Percentiles rank a stretch among this genome's conserved stretches.
Evolutionary conservation across 2,329 filamentous ascomycete genomes (phyloP).

Genomic region (Colletotrichum lupini): DNA sequence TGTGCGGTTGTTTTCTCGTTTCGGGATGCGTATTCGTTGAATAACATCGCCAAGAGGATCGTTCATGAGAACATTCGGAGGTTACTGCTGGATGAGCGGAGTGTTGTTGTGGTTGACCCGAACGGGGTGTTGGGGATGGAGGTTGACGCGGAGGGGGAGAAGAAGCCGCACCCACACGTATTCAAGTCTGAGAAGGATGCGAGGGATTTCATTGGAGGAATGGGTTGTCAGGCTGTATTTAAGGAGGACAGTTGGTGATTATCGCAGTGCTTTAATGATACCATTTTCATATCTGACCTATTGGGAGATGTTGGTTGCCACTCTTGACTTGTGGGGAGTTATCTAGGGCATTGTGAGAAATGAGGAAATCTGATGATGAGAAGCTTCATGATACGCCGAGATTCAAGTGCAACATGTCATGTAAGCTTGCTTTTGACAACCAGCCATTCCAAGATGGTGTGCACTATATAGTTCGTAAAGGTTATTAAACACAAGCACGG

Average conservation of each 20-base stretch:
- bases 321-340: background rate
- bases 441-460: no score
- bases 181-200: conserved; percentile 43
- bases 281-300: background rate
- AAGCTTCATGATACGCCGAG: background rate
- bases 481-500: no score
- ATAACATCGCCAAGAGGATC: conserved; percentile 42
- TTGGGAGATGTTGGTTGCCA: background rate
- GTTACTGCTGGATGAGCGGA: conserved; percentile 39
- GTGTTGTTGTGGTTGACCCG: conserved; percentile 46
- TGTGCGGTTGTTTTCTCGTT: conserved; percentile 47
- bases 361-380: background rate
- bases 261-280: background rate
- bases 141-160: conserved; percentile 14
- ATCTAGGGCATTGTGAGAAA: no score
- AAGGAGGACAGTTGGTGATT: conserved; percentile 39
- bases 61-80: conserved; percentile 43
- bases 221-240: conserved; percentile 42
- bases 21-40: conserved; percentile 46
- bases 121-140: conserved; percentile 39
- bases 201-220: conserved; percentile 43
- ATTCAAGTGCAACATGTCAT: no score
- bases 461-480: background rate
- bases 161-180: conserved; percentile 35
- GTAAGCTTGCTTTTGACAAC: no score